A percentile compares a stretch with the other conserved stretches of the same genome.
Conservation (phyloP, 2,329 filamentous ascomycete species). For the Colletotrichum destructivum region DNA sequence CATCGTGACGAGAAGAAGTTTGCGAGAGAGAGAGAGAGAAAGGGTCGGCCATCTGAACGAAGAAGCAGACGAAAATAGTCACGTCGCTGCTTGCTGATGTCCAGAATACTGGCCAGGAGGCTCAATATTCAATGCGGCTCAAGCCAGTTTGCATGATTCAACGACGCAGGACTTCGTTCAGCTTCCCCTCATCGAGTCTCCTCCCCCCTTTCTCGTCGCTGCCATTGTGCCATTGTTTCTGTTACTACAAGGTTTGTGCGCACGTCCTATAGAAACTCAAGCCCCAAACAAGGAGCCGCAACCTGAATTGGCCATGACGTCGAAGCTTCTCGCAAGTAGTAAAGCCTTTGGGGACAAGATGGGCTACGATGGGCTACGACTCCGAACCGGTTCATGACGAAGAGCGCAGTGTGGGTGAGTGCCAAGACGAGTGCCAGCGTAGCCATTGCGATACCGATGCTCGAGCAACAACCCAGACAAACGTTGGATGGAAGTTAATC, state of each 20-base stretch:
- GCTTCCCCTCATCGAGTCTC: background rate
- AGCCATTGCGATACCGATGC: constrained; percentile 4
- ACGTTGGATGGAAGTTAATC: constrained; percentile 2
- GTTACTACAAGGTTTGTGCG: constrained; percentile 35
- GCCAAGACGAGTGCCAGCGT: background rate
- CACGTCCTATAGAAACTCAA: constrained; percentile 40
- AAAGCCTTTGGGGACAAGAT: background rate
- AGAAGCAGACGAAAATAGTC: constrained; percentile 12
- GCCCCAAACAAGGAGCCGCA: constrained; percentile 36
- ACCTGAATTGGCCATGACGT: constrained; percentile 36
- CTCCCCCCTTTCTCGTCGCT: background rate
- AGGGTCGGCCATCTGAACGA: background rate
- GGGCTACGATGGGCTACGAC: background rate
- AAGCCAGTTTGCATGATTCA: constrained; percentile 10
- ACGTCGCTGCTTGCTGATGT: background rate
- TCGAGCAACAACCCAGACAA: background rate
- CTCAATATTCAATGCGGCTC: constrained; percentile 28
- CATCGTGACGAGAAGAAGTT: constrained; percentile 17
- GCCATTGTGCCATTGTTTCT: constrained; percentile 17
- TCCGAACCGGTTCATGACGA: background rate
- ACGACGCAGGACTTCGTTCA: background rate
- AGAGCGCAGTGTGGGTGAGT: background rate
- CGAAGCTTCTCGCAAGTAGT: constrained; percentile 9
- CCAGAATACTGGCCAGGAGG: constrained; percentile 10
- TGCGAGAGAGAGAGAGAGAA: background rate